Evolutionary conservation across 805 yeast genomes (phyloP), one percentile per base, ranked within the genome.

Genomic region (Wickerhamiella qilinensis): DNA sequence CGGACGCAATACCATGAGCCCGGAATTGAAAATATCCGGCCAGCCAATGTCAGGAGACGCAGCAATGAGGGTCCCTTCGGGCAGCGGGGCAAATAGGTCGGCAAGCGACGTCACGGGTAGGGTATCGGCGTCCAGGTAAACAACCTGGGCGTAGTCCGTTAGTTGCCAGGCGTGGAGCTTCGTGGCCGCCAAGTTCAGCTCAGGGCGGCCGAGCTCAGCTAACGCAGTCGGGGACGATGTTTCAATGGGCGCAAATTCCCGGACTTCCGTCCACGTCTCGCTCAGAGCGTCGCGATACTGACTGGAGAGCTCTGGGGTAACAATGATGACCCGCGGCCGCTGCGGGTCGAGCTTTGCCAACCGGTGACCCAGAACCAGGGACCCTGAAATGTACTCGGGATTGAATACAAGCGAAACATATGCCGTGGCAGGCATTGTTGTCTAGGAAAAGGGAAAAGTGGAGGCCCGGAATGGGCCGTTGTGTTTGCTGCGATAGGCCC

Each of bases 21-120:
- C 94, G 24, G 85, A 71, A 56, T 84, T 83, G 63, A 84, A 84
- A 49, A 78, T 67, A 59, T 84, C 94, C 0, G 94, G 94, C 81
- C 93, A 84, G 12, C 94, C 93, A n/a, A 73, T 64, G 58, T 84
- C 94, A 0, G 93, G 80, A 14, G 77, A 63, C 1, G 91, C 66
- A 1, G 56, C 61, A 1, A 27, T 22, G 14, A 37, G 42, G 4
- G 39, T 43, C 18, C 38, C 39, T 16, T 30, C 33, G 2, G 30
- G 43, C 11, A 47, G 37, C 35, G 39, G 35, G n/a, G 18, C 55
- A 35, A 58, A 59, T 33, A 61, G 47, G 16, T 46, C 50, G 38
- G 47, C 58, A n/a, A 63, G 41, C 24, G 50, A 42, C 30, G 40
- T 45, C 16, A 64, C 33, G 1, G 75, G 74, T 33, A 72, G 56